These are phyloP conservation scores for Zopfia rhizophila DNA, from an alignment of 2,329 filamentous ascomycete species.

Conservation along the genomic window DNA sequence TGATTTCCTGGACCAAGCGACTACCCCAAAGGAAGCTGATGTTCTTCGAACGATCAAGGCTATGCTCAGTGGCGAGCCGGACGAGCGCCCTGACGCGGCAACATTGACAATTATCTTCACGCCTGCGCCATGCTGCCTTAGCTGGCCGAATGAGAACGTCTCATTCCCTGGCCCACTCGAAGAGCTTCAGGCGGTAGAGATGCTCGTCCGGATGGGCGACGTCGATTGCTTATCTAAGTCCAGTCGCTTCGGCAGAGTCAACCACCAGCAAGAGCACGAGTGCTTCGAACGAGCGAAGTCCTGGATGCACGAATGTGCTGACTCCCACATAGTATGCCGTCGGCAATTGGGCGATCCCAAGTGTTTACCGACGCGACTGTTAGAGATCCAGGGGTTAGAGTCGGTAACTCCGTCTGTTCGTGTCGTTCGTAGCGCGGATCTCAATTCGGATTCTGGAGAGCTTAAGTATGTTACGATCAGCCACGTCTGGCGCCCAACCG, in stretches of 20 bases:
- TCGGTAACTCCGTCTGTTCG: slow-evolving; percentile 22
- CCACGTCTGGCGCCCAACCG: slow-evolving; percentile 36
- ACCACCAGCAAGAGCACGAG: slow-evolving; percentile 11
- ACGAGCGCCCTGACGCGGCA: slow-evolving; percentile 42
- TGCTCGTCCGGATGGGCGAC: slow-evolving; percentile 30
- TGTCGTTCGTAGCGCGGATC: slow-evolving; percentile 33
- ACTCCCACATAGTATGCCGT: slow-evolving; percentile 39
- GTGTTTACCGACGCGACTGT: slow-evolving; percentile 42
- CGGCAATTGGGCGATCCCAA: slow-evolving; percentile 15
- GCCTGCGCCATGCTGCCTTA: slow-evolving; percentile 49
- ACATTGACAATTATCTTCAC: slow-evolving; percentile 44
- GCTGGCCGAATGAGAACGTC: slow-evolving; percentile 47
- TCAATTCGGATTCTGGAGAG: slow-evolving; percentile 16
- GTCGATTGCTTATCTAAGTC: slow-evolving; percentile 28
- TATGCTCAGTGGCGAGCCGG: slow-evolving; percentile 43
- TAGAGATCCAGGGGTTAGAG: slow-evolving; percentile 36
- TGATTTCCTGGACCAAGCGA: slow-evolving; percentile 28
- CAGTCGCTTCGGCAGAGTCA: slow-evolving; percentile 5
- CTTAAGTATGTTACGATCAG: slow-evolving; percentile 43
- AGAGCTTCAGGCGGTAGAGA: slow-evolving; percentile 39
- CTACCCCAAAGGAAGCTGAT: slow-evolving; percentile 32
- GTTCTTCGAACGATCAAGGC: slow-evolving; percentile 41
- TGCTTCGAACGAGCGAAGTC: slow-evolving; percentile 29
- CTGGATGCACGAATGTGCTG: slow-evolving; percentile 43
- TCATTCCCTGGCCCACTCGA: slow-evolving; percentile 45